Evolutionary conservation across 176 grass and related monocot species (phyloP), one percentile per base, ranked within the genome.

Genomic region (Miscanthus lutarioriparius): DNA sequence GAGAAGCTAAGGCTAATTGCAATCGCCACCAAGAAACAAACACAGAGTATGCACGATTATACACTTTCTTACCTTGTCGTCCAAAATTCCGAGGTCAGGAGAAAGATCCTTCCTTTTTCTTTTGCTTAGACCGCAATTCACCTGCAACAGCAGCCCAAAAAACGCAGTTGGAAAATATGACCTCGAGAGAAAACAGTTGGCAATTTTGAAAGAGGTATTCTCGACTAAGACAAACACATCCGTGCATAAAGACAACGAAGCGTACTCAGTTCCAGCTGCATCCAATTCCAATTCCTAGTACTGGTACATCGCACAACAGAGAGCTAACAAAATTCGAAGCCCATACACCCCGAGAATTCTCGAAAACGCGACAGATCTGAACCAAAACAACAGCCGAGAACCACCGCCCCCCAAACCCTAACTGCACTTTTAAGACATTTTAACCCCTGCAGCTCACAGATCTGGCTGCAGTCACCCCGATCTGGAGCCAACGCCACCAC

Each of bases 61-160:
- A 80, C 58, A 88, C 81, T 74, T 88, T 84, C 87, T 88, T 88
- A 88, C 87, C 81, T 88, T 80, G 58, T 82, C 80, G 78, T 88
- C 75, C 67, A 43, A 70, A 84, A 37, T 22, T 37, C 30, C 19
- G 4, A 59, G 37, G 36, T 22, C 7, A 4, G 61, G 10, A 54
- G 14, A 79, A 54, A 32, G 25, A 4, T 26, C 25, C 13, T 79
- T 30, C 25, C 35, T 14, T 44, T 53, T 15, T 16, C 6, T 69
- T 43, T 8, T 15, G 22, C 35, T 66, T 22, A 5, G 59, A 30
- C 5, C 19, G 17, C 35, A 66, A 64, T 44, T 79, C 26, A 25
- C 81, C 87, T 88, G 68, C 44, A 16, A 54, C 0, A 1, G 43
- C 9, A 37, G 4, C 6, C 22, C 3, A 40, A 32, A 67, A 33